Base-by-base conservation (phyloP, 176 grass and related monocot species). In the Aegilops speltoides region DNA sequence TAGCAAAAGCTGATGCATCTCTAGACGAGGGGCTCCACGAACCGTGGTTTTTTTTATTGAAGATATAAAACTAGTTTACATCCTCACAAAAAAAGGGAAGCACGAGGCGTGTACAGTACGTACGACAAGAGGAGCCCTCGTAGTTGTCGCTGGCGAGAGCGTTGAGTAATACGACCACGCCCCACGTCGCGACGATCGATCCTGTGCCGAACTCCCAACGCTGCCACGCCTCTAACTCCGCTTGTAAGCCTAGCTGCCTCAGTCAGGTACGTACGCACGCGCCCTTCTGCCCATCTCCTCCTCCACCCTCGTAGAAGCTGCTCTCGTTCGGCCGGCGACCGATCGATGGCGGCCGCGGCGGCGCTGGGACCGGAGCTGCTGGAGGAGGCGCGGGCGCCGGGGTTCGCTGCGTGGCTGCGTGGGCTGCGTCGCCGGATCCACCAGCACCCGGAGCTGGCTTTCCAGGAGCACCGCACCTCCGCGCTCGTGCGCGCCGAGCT, bases 401-500 rank as follows among this genome's bases (percentile, higher is more conserved):
- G 17, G 70, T 98, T 98, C 91, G 82, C 43, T 5, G 89, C 70
- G 76, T 98, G 95, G 93, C 29, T 91, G 79, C 65, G 24, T 13
- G 52, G 84, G 14, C 74, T 88, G 26, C 87, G 91, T 13, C 86
- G 95, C 31, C 83, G 48, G 20, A 81, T 95, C 78, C 95, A 98
- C 89, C 89, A 92, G 86, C 89, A 91, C 66, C 95, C 95, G 77
- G 95, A 98, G 85, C 81, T 98, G 20, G 89, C 89, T 2, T 98
- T 98, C 83, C 83, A 91, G 89, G 95, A 98, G 77, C 80, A 85
- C 79, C 82, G 85, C 38, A 98, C 95, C 33, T 91, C 93, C 19
- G 89, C 85, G 73, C 66, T 95, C 60, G 83, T 97, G 5, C 91
- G 95, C 29, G 84, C 68, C 2, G 95, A 97, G 89, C 86, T 95